These are phyloP conservation scores for Nannochloropsis limnetica DNA, from an alignment of 352 stramenopile species.

Conservation along the genomic window DNA sequence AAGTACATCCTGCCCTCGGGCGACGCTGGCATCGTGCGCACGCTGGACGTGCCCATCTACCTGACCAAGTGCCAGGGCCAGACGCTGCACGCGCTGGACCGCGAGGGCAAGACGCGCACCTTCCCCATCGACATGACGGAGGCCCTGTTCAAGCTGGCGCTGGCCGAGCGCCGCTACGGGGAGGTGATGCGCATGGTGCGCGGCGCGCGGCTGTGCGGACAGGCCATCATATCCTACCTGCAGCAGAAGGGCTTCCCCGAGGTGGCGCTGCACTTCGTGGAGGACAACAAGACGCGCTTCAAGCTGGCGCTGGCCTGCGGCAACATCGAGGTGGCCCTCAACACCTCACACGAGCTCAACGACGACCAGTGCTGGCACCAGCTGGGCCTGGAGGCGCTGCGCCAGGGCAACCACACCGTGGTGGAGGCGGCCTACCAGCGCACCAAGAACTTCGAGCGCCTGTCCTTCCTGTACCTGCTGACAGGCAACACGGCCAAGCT, in stretches of 20 bases:
- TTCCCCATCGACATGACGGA: constrained; percentile 96
- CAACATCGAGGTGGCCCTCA: constrained; percentile 96
- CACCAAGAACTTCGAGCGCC: constrained; percentile 98
- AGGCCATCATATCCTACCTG: constrained; percentile 97
- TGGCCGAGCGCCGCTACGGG: constrained; percentile 73
- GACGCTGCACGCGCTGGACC: constrained; percentile 84
- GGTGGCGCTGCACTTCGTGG: constrained; percentile 98
- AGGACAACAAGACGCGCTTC: constrained; percentile 94
- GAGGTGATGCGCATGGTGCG: constrained; percentile 98
- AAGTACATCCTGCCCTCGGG: constrained; percentile 75
- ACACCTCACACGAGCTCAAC: constrained; percentile 85
- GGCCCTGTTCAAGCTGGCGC: constrained; percentile 93
- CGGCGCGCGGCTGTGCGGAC: constrained; percentile 85
- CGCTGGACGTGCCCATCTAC: constrained; percentile 93
- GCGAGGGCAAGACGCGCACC: constrained; percentile 86
- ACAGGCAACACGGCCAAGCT: constrained; percentile 97
- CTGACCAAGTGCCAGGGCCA: constrained; percentile 84
- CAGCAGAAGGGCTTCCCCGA: constrained; percentile 99
- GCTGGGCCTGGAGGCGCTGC: constrained; percentile 87
- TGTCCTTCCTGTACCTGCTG: constrained; percentile 97
- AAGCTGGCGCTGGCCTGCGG: constrained; percentile 92
- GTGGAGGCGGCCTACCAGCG: constrained; percentile 99
- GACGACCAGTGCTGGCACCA: constrained; percentile 92
- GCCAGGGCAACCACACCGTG: constrained; percentile 96
- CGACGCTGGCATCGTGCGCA: constrained; percentile 95